A percentile compares a stretch with the other conserved stretches of the same genome.
Evolutionary conservation across 139 green algal species (phyloP).

Genomic region (Tetradesmus obliquus): DNA sequence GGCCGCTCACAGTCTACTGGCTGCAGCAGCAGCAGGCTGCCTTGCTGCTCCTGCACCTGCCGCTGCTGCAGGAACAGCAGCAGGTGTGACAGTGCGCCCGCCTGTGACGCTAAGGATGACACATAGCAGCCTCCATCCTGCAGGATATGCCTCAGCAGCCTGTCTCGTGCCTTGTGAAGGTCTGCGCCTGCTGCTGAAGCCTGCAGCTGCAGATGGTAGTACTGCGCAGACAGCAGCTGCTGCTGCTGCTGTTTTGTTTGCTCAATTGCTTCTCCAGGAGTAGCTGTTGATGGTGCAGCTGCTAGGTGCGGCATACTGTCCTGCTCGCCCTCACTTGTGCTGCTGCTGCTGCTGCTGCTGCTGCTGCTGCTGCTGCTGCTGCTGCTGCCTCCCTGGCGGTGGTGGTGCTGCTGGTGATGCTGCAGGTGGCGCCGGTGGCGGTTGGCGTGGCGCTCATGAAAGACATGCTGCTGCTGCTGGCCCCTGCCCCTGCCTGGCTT

Average conservation of each 20-base stretch:
- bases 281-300: neutral
- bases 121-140: slow-evolving; percentile 26
- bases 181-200: neutral
- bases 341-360: slow-evolving; percentile 5
- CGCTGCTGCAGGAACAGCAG: slow-evolving; percentile 33
- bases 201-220: slow-evolving; percentile 21
- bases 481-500: neutral
- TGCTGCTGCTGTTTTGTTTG: slow-evolving; percentile 4
- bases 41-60: neutral
- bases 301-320: neutral
- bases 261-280: neutral
- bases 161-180: neutral
- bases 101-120: neutral
- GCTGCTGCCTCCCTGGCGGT: neutral
- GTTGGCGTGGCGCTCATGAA: neutral
- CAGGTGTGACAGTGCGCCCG: slow-evolving; percentile 5
- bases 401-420: neutral
- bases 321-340: neutral
- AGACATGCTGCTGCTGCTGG: slow-evolving; percentile 22
- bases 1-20: neutral
- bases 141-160: neutral
- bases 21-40: slow-evolving; percentile 18
- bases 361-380: slow-evolving; percentile 6
- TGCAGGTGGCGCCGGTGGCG: neutral
- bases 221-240: neutral